Conservation (phyloP, 139 green algal species). For the Nannochloris sp. region DNA sequence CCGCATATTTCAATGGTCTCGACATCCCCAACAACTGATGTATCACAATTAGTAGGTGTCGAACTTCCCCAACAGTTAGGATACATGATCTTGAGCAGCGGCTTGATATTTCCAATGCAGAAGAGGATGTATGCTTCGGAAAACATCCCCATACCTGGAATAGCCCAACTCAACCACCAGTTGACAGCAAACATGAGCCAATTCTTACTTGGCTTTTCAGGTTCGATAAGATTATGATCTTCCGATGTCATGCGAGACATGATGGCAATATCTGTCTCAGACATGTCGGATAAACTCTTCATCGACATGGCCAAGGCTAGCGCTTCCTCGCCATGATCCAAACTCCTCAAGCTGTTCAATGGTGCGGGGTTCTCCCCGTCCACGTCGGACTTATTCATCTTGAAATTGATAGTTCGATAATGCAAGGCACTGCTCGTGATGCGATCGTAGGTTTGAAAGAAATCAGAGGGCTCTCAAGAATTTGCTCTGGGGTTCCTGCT, state of each 20-base stretch:
- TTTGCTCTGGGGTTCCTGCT: too few species aligned
- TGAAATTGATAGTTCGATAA: too few species aligned
- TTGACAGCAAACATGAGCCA: neutral
- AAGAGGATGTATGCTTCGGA: slow-evolving; percentile 44
- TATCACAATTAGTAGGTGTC: slow-evolving; percentile 1
- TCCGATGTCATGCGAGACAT: neutral
- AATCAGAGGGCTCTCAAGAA: too few species aligned
- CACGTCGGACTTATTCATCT: too few species aligned
- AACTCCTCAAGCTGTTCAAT: too few species aligned
- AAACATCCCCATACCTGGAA: slow-evolving; percentile 23
- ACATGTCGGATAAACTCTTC: too few species aligned
- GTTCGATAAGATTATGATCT: neutral
- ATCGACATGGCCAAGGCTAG: too few species aligned
- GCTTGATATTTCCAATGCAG: slow-evolving; percentile 35
- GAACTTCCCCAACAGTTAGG: slow-evolving; percentile 8
- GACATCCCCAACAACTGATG: neutral
- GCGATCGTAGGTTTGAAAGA: too few species aligned
- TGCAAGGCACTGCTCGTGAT: too few species aligned
- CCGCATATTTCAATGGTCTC: slow-evolving; percentile 32
- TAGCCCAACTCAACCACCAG: neutral
- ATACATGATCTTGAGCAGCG: slow-evolving; percentile 8
- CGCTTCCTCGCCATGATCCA: too few species aligned
- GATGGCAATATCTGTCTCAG: too few species aligned
- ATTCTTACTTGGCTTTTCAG: neutral
- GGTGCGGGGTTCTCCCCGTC: too few species aligned